Percentiles rank a stretch among this genome's conserved stretches.
Evolutionary conservation across 495 filamentous ascomycete species (phyloP).

Genomic region (Delitschia confertaspora): DNA sequence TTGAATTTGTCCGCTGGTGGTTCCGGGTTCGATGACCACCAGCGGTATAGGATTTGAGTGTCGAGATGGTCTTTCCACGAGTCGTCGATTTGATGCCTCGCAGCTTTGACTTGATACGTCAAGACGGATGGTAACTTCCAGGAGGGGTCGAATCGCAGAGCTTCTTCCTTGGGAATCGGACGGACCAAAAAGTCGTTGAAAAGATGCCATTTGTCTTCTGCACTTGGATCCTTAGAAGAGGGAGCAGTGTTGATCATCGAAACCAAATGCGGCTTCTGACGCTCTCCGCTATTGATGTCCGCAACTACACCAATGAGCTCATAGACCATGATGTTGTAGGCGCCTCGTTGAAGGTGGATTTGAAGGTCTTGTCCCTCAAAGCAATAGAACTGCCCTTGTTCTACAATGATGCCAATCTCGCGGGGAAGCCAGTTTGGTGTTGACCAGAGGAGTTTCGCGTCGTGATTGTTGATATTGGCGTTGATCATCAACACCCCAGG

Average conservation of each 20-base stretch:
- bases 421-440: slow-evolving; percentile 84
- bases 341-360: slow-evolving; percentile 52
- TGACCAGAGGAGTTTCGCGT: slow-evolving; percentile 72
- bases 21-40: slow-evolving; percentile 38
- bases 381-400: slow-evolving; percentile 74
- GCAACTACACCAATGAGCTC: slow-evolving; percentile 85
- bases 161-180: slow-evolving; percentile 68
- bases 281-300: slow-evolving; percentile 73
- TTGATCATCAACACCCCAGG: slow-evolving; percentile 81
- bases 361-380: slow-evolving; percentile 81
- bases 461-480: slow-evolving; percentile 58
- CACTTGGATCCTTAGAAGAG: slow-evolving; percentile 45
- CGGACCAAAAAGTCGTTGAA: slow-evolving; percentile 96
- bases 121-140: slow-evolving; percentile 91
- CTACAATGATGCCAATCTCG: slow-evolving; percentile 80
- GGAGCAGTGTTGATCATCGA: slow-evolving; percentile 80
- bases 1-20: slow-evolving; percentile 35
- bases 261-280: slow-evolving; percentile 83
- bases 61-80: slow-evolving; percentile 79
- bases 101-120: slow-evolving; percentile 69
- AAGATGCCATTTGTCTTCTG: slow-evolving; percentile 71
- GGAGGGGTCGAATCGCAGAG: slow-evolving; percentile 71
- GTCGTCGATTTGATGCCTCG: slow-evolving; percentile 67
- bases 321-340: slow-evolving; percentile 69
- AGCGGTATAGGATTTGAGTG: slow-evolving; percentile 70